Percentiles rank a stretch among this genome's conserved stretches.
These are phyloP conservation scores for Clausena lansium DNA, from an alignment of 345 rosid genomes.

Conservation along the genomic window DNA sequence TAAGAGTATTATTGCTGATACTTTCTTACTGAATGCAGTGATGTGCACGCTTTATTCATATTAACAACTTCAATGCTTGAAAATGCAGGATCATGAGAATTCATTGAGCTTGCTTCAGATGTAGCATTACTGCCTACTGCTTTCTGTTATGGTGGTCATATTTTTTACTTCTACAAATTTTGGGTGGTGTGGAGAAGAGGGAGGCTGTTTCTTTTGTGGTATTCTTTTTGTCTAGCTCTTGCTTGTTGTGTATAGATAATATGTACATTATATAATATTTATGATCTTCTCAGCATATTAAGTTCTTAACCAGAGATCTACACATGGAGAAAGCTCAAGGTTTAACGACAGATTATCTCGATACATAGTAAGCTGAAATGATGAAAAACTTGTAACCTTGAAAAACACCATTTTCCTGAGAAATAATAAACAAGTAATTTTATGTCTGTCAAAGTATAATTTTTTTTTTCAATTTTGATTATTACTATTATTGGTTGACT, in stretches of 20 bases:
- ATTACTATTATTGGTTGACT: too few relatives aligned
- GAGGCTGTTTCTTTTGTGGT: neutral
- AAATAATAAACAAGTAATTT: too few relatives aligned
- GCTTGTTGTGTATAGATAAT: neutral
- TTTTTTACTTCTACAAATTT: neutral
- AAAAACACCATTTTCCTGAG: too few relatives aligned
- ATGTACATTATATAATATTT: too few relatives aligned
- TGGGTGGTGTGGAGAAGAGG: neutral
- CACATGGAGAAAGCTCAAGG: neutral
- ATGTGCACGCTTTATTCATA: neutral
- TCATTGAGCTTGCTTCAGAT: slow-evolving; percentile 19
- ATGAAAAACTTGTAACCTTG: too few relatives aligned
- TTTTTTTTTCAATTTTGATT: too few relatives aligned
- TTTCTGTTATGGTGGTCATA: neutral
- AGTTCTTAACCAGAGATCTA: neutral
- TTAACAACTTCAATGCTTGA: slow-evolving; percentile 3
- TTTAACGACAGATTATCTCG: neutral
- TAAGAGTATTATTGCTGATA: neutral
- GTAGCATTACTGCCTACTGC: neutral
- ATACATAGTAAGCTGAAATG: neutral
- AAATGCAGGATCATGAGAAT: slow-evolving; percentile 47
- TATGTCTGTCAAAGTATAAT: too few relatives aligned
- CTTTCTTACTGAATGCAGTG: neutral
- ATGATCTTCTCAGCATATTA: neutral
- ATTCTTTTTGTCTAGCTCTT: neutral